A percentile compares a stretch with the other conserved stretches of the same genome.
phyloP scores from a whole-genome alignment of 257 asterid species.

The Nemophila menziesii region DNA sequence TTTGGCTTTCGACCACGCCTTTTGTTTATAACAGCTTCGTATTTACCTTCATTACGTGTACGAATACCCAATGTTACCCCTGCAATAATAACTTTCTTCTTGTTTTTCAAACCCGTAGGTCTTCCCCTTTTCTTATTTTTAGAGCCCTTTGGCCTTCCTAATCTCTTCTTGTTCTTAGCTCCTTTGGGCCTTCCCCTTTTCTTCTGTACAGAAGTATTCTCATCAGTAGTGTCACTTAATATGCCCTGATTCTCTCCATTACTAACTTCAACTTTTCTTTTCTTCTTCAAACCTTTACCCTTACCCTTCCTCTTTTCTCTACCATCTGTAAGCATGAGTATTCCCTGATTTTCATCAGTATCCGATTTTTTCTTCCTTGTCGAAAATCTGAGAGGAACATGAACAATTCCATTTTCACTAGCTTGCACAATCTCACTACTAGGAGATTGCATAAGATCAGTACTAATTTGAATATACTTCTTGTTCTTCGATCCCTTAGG shows the following conservation, averaged over 20 bases:
- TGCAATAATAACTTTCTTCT: neutral
- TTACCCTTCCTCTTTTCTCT: too few relatives aligned
- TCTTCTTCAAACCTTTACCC: constrained; percentile 12
- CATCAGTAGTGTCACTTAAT: neutral
- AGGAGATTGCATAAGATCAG: too few relatives aligned
- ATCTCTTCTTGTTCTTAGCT: constrained; percentile 14
- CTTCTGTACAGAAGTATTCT: constrained; percentile 5
- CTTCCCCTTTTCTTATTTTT: constrained; percentile 11
- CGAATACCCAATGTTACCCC: neutral
- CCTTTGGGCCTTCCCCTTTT: constrained; percentile 29
- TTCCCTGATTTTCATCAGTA: constrained; percentile 1
- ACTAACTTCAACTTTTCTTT: constrained; percentile 3
- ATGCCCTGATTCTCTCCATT: neutral
- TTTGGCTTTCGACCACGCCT: neutral
- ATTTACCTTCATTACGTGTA: neutral
- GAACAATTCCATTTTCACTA: constrained; percentile 3
- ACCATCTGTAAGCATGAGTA: constrained; percentile 1
- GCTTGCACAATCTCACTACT: neutral
- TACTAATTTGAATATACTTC: constrained; percentile 2
- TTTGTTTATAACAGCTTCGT: neutral
- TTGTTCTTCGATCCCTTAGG: constrained; percentile 12
- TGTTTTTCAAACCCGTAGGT: constrained; percentile 21
- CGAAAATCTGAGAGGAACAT: neutral
- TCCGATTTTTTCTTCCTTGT: neutral
- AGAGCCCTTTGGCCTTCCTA: constrained; percentile 28